phyloP scores from a whole-genome alignment of 2,329 filamentous ascomycete genomes.

The Alternaria conjuncta region DNA sequence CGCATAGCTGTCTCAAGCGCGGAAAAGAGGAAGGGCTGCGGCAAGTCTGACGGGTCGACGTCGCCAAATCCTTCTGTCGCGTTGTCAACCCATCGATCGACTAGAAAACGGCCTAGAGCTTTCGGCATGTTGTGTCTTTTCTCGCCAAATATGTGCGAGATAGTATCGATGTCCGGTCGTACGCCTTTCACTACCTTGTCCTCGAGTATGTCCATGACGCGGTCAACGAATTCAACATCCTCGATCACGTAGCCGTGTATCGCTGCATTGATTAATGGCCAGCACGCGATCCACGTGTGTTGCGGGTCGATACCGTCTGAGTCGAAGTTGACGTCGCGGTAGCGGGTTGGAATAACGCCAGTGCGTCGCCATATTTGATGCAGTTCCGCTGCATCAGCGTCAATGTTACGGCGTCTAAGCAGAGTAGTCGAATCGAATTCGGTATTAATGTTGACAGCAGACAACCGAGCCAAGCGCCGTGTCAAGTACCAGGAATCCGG shows the following conservation, averaged over 20 bases:
- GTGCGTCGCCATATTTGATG: conserved; percentile 6
- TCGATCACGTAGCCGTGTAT: conserved; percentile 14
- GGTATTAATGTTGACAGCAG: background rate
- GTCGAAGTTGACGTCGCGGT: background rate
- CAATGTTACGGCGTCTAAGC: background rate
- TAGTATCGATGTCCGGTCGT: conserved; percentile 15
- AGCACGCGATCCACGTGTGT: conserved; percentile 16
- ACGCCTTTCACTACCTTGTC: conserved; percentile 2
- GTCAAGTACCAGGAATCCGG: conserved; percentile 1
- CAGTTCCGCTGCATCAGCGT: background rate
- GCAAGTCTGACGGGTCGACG: background rate
- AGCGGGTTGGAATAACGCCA: background rate
- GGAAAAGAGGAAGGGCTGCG: background rate
- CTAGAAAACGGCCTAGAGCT: conserved; percentile 16
- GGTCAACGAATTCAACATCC: conserved; percentile 20
- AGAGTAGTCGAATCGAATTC: background rate
- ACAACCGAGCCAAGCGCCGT: background rate
- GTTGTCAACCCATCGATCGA: conserved; percentile 17
- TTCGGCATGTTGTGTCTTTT: background rate
- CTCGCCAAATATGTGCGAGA: conserved; percentile 19
- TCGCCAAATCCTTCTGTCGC: background rate
- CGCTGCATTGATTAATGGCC: conserved; percentile 23
- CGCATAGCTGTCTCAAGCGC: conserved; percentile 10
- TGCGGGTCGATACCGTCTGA: background rate
- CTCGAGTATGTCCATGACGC: conserved; percentile 17